Percentiles rank a stretch among this genome's conserved stretches.
phyloP scores from a whole-genome alignment of 2,329 filamentous ascomycete genomes.

The Coniella lustricola region DNA sequence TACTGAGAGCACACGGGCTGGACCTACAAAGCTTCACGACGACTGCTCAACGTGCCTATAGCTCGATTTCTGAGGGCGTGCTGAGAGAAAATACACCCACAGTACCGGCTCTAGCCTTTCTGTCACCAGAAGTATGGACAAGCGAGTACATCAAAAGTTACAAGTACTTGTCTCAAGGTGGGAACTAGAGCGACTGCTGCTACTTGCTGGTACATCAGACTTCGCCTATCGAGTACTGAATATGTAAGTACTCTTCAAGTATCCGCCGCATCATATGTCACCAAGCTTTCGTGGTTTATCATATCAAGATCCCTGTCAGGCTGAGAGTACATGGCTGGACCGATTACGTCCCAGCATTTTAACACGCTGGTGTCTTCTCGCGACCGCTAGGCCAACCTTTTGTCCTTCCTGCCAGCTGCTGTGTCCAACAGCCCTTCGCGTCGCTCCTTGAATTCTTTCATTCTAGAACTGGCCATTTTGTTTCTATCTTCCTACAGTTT shows the following conservation, averaged over 20 bases:
- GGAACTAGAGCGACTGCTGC: too few relatives aligned
- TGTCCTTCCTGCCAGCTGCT: not conserved
- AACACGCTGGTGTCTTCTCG: constrained; percentile 21
- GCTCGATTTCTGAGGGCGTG: too few relatives aligned
- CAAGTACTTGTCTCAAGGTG: too few relatives aligned
- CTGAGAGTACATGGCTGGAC: too few relatives aligned
- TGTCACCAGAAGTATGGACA: too few relatives aligned
- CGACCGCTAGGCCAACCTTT: constrained; percentile 13
- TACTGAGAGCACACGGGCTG: not conserved
- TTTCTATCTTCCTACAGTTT: not conserved
- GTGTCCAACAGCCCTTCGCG: constrained; percentile 5
- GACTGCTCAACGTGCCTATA: too few relatives aligned
- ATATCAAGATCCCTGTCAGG: not conserved
- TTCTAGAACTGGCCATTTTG: not conserved
- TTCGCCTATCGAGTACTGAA: too few relatives aligned
- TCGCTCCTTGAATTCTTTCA: constrained; percentile 14
- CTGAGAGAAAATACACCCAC: too few relatives aligned
- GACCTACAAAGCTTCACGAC: not conserved
- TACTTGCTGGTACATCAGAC: too few relatives aligned
- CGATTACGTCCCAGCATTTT: constrained; percentile 10
- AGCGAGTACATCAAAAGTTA: too few relatives aligned
- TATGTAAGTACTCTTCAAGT: not conserved
- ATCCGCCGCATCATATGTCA: not conserved
- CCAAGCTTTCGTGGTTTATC: not conserved
- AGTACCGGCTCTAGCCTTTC: too few relatives aligned